Percentiles rank a stretch among this genome's conserved stretches.
Evolutionary conservation across 2,329 filamentous ascomycete genomes (phyloP).

Genomic region (Cytospora paraplurivora): DNA sequence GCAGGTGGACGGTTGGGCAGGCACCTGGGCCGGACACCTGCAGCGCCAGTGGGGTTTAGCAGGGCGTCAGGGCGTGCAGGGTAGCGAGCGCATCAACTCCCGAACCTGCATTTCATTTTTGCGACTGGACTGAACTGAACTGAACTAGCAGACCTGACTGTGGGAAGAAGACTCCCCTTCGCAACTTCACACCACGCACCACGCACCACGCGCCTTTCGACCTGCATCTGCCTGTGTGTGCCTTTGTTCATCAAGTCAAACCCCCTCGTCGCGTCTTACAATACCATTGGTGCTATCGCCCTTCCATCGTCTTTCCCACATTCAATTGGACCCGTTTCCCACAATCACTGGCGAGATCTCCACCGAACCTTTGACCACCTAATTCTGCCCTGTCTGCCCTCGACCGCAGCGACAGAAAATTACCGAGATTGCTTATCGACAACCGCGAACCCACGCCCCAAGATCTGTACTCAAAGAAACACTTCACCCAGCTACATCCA

Average conservation of each 20-base stretch:
- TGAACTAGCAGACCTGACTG: constrained; percentile 16
- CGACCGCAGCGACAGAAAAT: constrained; percentile 8
- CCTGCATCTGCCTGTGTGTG: constrained; percentile 4
- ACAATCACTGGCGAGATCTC: background rate
- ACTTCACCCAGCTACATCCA: constrained; percentile 1
- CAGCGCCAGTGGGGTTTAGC: too few relatives aligned
- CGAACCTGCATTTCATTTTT: too few relatives aligned
- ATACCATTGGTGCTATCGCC: background rate
- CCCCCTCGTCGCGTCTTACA: background rate
- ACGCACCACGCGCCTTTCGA: constrained; percentile 4
- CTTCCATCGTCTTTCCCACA: background rate
- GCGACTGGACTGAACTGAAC: too few relatives aligned
- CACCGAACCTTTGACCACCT: background rate
- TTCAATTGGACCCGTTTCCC: constrained; percentile 3
- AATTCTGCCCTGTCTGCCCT: constrained; percentile 9
- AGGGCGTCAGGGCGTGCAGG: too few relatives aligned
- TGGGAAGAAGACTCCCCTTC: constrained; percentile 1
- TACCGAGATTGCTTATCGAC: constrained; percentile 1
- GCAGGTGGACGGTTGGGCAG: too few relatives aligned
- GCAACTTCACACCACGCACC: constrained; percentile 21
- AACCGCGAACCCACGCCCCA: background rate
- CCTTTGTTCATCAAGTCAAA: constrained; percentile 17
- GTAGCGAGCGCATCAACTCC: too few relatives aligned
- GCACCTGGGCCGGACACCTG: too few relatives aligned
- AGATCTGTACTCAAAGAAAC: background rate